Conservation (phyloP, 2,329 filamentous ascomycete species). For the Dactylellina leptospora region DNA sequence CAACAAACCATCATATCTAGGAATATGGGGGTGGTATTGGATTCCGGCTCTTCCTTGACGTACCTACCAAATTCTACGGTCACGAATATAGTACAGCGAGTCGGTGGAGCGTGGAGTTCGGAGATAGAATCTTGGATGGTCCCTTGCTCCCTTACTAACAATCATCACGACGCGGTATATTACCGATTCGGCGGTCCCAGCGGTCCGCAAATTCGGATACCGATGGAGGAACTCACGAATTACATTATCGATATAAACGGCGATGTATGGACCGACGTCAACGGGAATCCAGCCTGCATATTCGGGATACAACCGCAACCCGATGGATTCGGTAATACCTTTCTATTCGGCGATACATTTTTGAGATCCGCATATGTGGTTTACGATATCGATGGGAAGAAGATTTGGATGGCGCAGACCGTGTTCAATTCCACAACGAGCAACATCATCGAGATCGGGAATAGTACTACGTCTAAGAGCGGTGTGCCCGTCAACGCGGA, state of each 20-base stretch:
- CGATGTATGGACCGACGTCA: slow-evolving; percentile 64
- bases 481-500: slow-evolving; percentile 68
- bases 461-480: slow-evolving; percentile 59
- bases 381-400: slow-evolving; percentile 76
- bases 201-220: slow-evolving; percentile 63
- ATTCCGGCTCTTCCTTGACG: slow-evolving; percentile 63
- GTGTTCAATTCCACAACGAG: slow-evolving; percentile 67
- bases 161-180: slow-evolving; percentile 61
- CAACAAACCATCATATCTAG: slow-evolving; percentile 62
- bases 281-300: slow-evolving; percentile 69
- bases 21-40: slow-evolving; percentile 72
- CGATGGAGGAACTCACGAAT: slow-evolving; percentile 70
- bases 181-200: slow-evolving; percentile 64
- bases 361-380: slow-evolving; percentile 78
- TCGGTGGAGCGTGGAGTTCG: slow-evolving; percentile 29
- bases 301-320: slow-evolving; percentile 73
- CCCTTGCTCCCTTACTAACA: slow-evolving; percentile 67
- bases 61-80: slow-evolving; percentile 54
- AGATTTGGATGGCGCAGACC: slow-evolving; percentile 75
- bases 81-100: slow-evolving; percentile 13
- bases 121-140: slow-evolving; percentile 60
- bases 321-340: slow-evolving; percentile 64
- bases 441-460: slow-evolving; percentile 67
- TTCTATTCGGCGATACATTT: slow-evolving; percentile 72
- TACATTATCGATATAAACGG: slow-evolving; percentile 65